Evolutionary conservation across 108 stramenopile species (phyloP).

Genomic region (Fistulifera pelliculosa): DNA sequence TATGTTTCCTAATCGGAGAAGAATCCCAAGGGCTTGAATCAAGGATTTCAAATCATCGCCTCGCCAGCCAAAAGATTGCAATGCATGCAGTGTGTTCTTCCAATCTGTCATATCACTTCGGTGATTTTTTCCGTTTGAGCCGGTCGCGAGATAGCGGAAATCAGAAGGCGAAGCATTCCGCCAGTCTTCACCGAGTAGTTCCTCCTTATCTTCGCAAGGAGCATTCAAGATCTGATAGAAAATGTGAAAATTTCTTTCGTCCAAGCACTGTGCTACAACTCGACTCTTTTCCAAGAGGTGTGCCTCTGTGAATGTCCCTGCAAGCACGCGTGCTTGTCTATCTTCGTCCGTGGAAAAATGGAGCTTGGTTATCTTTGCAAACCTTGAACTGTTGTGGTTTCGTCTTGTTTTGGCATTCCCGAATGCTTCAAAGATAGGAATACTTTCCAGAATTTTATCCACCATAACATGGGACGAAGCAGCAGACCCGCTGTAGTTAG

Average conservation of each 20-base stretch:
- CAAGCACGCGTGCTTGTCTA: conserved; percentile 19
- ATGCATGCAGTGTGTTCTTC: conserved; percentile 44
- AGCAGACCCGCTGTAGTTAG: conserved; percentile 17
- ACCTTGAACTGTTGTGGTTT: conserved; percentile 87
- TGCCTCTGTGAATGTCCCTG: conserved; percentile 22
- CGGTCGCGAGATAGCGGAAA: conserved; percentile 34
- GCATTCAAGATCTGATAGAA: conserved; percentile 72
- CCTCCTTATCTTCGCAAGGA: conserved; percentile 10
- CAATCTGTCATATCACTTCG: conserved; percentile 40
- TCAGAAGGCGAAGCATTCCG: conserved; percentile 15
- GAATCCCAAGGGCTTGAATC: conserved; percentile 43
- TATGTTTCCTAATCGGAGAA: conserved; percentile 70
- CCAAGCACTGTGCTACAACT: conserved; percentile 37
- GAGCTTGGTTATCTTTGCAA: conserved; percentile 85
- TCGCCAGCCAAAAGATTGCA: conserved; percentile 37
- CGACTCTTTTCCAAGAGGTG: conserved; percentile 63
- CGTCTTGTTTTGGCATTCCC: conserved; percentile 79
- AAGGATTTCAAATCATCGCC: conserved; percentile 27
- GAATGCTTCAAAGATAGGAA: conserved; percentile 78
- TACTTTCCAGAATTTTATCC: conserved; percentile 58
- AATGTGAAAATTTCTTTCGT: conserved; percentile 84
- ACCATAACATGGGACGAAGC: conserved; percentile 25
- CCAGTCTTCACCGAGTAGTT: conserved; percentile 19
- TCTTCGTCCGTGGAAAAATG: conserved; percentile 50
- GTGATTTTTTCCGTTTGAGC: conserved; percentile 18